Evolutionary conservation across 164 flowering plant genomes (phyloP).

Genomic region (Echeveria elegans): DNA sequence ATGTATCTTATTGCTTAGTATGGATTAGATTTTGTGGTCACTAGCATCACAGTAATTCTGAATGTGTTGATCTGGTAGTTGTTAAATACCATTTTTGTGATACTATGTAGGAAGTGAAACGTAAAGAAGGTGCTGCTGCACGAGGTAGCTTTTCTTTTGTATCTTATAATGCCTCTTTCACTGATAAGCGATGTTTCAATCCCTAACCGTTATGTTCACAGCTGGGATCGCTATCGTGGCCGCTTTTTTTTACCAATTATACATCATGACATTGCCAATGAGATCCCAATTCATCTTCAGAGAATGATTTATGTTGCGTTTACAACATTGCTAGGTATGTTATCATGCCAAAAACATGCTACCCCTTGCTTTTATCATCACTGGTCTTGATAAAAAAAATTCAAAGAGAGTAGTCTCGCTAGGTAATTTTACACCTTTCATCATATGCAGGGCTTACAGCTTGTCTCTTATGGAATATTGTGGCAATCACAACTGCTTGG

Average conservation of each 20-base stretch:
- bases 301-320: conserved; percentile 76
- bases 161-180: not conserved
- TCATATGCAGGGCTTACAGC: conserved; percentile 35
- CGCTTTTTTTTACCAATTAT: no score
- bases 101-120: no score
- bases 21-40: no score
- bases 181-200: not conserved
- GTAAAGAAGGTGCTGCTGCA: no score
- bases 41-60: no score
- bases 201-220: conserved; percentile 25
- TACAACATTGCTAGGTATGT: conserved; percentile 59
- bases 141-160: conserved; percentile 41
- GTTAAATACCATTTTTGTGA: no score
- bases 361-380: not conserved
- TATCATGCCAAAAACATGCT: not conserved
- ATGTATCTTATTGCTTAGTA: no score
- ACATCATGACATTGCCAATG: no score
- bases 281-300: conserved; percentile 81
- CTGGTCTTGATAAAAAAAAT: not conserved
- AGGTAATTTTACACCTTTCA: no score
- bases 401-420: not conserved
- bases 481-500: conserved; percentile 87
- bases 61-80: no score
- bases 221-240: conserved; percentile 96
- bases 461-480: conserved; percentile 65